phyloP scores from a whole-genome alignment of 2,329 filamentous ascomycete species.

The Bisporella sp. region DNA sequence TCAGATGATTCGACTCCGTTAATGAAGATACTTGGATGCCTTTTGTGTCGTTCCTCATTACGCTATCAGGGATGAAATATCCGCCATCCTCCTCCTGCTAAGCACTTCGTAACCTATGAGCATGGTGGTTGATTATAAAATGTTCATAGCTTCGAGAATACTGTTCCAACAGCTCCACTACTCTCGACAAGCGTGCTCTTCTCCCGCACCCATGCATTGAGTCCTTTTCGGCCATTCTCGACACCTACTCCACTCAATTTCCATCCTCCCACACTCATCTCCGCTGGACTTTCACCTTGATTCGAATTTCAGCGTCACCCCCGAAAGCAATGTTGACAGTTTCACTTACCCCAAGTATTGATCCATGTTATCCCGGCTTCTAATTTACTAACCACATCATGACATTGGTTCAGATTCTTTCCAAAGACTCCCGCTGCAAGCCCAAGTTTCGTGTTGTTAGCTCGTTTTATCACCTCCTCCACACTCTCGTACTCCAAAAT shows the following conservation, averaged over 20 bases:
- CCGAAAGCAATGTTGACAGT: neutral
- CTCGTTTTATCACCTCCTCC: constrained; percentile 62
- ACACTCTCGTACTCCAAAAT: constrained; percentile 67
- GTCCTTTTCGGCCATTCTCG: constrained; percentile 74
- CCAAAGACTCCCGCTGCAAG: constrained; percentile 83
- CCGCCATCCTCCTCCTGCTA: too few species aligned
- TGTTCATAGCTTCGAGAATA: constrained; percentile 57
- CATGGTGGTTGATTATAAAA: neutral
- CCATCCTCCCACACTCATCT: constrained; percentile 92
- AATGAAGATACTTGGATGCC: too few species aligned
- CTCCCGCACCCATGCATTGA: constrained; percentile 77
- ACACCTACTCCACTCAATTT: constrained; percentile 84
- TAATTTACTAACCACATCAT: constrained; percentile 62
- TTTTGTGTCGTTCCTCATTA: too few species aligned
- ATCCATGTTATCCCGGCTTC: constrained; percentile 88
- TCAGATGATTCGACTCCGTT: too few species aligned
- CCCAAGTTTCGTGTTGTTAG: constrained; percentile 71
- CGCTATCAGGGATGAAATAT: too few species aligned
- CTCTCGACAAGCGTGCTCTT: constrained; percentile 87
- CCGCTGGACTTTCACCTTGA: constrained; percentile 68
- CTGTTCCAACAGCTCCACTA: constrained; percentile 56
- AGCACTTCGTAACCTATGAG: too few species aligned
- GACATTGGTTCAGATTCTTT: constrained; percentile 64
- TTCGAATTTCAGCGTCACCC: neutral
- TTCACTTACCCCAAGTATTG: constrained; percentile 65